Conservation (phyloP, 306 rosid species). For the Vachellia pachyceras region DNA sequence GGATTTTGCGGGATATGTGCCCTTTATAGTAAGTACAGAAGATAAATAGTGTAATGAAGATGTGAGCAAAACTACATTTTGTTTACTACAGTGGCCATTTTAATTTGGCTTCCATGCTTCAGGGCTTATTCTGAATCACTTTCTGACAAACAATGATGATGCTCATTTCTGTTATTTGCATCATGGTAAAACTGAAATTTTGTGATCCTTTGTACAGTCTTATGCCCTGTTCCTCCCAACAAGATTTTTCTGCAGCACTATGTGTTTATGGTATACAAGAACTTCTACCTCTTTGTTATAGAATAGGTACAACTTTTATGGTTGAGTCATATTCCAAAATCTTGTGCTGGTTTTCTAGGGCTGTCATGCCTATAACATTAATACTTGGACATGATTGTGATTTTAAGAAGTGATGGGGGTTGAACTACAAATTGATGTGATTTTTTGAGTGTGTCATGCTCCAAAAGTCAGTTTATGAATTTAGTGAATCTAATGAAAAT, state of each 20-base stretch:
- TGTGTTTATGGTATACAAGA: neutral
- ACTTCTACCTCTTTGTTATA: neutral
- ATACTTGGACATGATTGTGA: neutral
- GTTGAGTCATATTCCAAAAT: neutral
- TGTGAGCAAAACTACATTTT: constrained; percentile 19
- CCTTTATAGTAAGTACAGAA: constrained; percentile 15
- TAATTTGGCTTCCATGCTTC: constrained; percentile 32
- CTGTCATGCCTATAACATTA: neutral
- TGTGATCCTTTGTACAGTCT: neutral
- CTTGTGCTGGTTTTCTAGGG: neutral
- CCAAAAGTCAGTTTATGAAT: neutral
- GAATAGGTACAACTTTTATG: neutral
- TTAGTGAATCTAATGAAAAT: neutral
- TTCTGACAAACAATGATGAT: constrained; percentile 24
- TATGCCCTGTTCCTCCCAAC: neutral
- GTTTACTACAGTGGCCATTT: constrained; percentile 21
- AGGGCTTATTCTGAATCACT: constrained; percentile 7
- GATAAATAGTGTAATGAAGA: constrained; percentile 17
- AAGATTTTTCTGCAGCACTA: constrained; percentile 10
- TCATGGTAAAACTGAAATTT: constrained; percentile 4
- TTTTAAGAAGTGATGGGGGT: neutral
- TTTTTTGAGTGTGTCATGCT: neutral
- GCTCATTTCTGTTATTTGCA: constrained; percentile 17
- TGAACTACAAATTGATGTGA: too few relatives aligned
- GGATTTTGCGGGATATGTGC: constrained; percentile 69